A percentile compares a stretch with the other conserved stretches of the same genome.
Evolutionary conservation across 2,329 filamentous ascomycete species (phyloP).

Genomic region (Aspergillus unguis): DNA sequence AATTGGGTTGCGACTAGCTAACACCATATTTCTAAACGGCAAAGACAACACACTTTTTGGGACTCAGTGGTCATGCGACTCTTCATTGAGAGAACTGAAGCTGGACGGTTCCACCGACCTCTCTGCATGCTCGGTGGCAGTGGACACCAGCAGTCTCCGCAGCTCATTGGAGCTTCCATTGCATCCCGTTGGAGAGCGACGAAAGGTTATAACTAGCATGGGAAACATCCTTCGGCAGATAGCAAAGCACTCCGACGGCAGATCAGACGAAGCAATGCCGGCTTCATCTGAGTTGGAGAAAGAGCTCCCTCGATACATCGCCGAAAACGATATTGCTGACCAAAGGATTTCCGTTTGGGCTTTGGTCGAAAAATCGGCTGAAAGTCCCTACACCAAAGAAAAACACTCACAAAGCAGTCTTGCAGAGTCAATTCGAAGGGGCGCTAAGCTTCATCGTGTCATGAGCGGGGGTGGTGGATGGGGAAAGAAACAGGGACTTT

Average conservation of each 20-base stretch:
- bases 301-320: constrained; percentile 40
- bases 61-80: constrained; percentile 33
- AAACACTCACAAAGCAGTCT: constrained; percentile 23
- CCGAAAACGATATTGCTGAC: constrained; percentile 35
- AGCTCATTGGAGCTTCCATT: constrained; percentile 32
- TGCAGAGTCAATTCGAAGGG: constrained; percentile 26
- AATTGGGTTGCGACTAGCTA: constrained; percentile 40
- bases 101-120: constrained; percentile 30
- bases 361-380: constrained; percentile 32
- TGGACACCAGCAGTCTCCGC: constrained; percentile 14
- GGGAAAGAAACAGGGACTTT: constrained; percentile 45
- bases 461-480: constrained; percentile 45
- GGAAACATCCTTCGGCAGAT: constrained; percentile 43
- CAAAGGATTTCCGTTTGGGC: constrained; percentile 43
- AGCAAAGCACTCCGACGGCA: constrained; percentile 29
- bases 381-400: constrained; percentile 9
- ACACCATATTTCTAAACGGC: constrained; percentile 42
- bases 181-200: constrained; percentile 35
- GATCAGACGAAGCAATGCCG: constrained; percentile 32
- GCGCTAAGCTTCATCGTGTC: constrained; percentile 41
- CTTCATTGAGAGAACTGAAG: constrained; percentile 19
- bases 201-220: constrained; percentile 41
- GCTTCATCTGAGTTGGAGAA: constrained; percentile 43
- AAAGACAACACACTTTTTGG: constrained; percentile 40
- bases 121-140: constrained; percentile 30